Evolutionary conservation across 805 yeast genomes (phyloP).

Genomic region (Metschnikowia lunata): DNA sequence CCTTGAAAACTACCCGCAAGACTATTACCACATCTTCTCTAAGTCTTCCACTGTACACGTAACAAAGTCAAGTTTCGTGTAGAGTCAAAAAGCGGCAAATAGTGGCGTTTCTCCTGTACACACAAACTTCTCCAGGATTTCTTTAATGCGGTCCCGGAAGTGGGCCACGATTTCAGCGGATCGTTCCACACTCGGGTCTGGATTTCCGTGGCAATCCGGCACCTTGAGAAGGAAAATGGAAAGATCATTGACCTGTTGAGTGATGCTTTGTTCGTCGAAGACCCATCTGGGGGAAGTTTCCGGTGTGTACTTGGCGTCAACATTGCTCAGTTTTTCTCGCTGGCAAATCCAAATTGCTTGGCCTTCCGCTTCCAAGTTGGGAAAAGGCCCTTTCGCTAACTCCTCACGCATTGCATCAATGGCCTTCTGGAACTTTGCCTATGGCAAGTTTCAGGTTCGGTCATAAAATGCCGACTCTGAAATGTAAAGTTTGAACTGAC

Average conservation of each 20-base stretch:
- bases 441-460: not conserved
- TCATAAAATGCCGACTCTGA: not conserved
- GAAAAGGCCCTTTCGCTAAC: conserved; percentile 13
- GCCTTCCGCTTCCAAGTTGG: not conserved
- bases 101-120: not conserved
- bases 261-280: not conserved
- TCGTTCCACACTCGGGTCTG: not conserved
- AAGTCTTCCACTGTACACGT: not conserved
- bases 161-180: not conserved
- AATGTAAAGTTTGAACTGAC: not conserved
- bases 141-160: not conserved
- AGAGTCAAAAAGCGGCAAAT: not conserved
- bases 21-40: too few species aligned
- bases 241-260: not conserved
- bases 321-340: not conserved
- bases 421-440: not conserved
- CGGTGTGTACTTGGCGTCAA: not conserved
- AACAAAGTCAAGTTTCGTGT: not conserved
- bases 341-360: not conserved
- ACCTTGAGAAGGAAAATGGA: not conserved
- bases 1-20: too few species aligned
- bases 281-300: not conserved
- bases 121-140: not conserved
- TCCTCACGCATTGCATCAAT: not conserved
- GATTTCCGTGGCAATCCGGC: not conserved